These are phyloP conservation scores for Cladorrhinum sp. DNA, from an alignment of 2,329 filamentous ascomycete genomes.

Conservation along the genomic window DNA sequence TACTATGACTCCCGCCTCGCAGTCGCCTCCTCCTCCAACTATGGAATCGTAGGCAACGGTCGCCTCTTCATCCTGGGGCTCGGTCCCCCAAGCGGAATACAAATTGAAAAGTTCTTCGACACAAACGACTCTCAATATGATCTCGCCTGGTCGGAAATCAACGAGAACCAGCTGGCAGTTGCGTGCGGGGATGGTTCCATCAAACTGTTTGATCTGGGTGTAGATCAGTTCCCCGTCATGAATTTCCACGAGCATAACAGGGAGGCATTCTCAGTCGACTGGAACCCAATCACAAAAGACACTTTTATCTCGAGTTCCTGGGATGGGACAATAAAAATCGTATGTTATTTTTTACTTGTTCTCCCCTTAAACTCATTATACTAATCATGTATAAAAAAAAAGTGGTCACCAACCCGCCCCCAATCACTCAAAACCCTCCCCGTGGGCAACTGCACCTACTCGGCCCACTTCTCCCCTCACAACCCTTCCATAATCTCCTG, in stretches of 20 bases:
- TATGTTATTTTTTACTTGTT: slow-evolving; percentile 33
- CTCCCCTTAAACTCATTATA: not conserved
- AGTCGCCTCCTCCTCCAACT: slow-evolving; percentile 88
- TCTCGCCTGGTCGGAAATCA: slow-evolving; percentile 89
- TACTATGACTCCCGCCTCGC: slow-evolving; percentile 96
- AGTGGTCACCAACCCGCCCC: slow-evolving; percentile 80
- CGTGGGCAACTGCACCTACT: slow-evolving; percentile 92
- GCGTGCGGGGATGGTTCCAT: slow-evolving; percentile 91
- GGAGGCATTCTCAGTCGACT: slow-evolving; percentile 88
- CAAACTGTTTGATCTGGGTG: slow-evolving; percentile 84
- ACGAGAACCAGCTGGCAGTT: slow-evolving; percentile 89
- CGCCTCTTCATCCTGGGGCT: slow-evolving; percentile 80
- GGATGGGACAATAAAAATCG: slow-evolving; percentile 93
- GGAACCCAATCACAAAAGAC: slow-evolving; percentile 89
- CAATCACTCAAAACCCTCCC: slow-evolving; percentile 81
- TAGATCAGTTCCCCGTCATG: slow-evolving; percentile 82
- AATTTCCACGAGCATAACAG: slow-evolving; percentile 91
- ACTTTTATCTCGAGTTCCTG: slow-evolving; percentile 89
- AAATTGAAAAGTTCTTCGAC: slow-evolving; percentile 87
- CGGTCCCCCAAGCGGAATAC: slow-evolving; percentile 76
- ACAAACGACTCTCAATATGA: slow-evolving; percentile 98
- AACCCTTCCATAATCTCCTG: slow-evolving; percentile 81
- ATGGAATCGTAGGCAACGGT: slow-evolving; percentile 94
- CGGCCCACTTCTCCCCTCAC: slow-evolving; percentile 84
- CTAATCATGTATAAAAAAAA: not conserved